phyloP scores from a whole-genome alignment of 441 rosid species.

The Adansonia gregorii region DNA sequence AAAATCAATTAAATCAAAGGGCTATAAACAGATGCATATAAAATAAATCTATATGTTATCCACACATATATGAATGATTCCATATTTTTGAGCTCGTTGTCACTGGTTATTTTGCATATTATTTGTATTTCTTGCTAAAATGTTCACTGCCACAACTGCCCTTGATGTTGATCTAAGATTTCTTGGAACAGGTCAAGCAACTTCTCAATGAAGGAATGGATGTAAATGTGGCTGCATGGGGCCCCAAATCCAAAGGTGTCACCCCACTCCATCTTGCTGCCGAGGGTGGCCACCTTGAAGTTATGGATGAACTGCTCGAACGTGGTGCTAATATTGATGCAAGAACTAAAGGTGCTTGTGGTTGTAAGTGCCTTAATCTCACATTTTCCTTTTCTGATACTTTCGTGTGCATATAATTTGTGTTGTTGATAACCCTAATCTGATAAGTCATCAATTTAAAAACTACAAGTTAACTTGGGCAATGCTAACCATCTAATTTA shows the following conservation, averaged over 20 bases:
- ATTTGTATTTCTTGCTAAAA: not conserved
- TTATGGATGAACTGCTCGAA: constrained; percentile 86
- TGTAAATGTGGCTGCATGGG: constrained; percentile 77
- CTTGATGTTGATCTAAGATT: constrained; percentile 19
- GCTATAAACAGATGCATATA: not conserved
- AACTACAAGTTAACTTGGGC: not conserved
- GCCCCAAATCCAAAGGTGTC: constrained; percentile 80
- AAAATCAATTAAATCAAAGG: not conserved
- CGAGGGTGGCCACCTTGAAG: constrained; percentile 80
- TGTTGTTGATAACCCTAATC: not conserved
- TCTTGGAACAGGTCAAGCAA: constrained; percentile 53
- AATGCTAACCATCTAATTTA: not conserved
- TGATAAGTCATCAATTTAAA: not conserved
- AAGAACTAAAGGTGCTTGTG: constrained; percentile 87
- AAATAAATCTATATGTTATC: not conserved
- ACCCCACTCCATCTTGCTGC: constrained; percentile 96
- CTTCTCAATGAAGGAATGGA: constrained; percentile 78
- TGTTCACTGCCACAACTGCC: not conserved
- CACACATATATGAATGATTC: not conserved
- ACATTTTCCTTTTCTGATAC: not conserved
- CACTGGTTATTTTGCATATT: not conserved
- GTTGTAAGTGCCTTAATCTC: constrained; percentile 53
- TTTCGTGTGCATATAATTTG: not conserved
- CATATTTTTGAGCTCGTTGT: not conserved
- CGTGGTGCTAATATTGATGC: constrained; percentile 92